Base-by-base conservation (phyloP, 2,329 filamentous ascomycete genomes). In the Alternaria sp. region DNA sequence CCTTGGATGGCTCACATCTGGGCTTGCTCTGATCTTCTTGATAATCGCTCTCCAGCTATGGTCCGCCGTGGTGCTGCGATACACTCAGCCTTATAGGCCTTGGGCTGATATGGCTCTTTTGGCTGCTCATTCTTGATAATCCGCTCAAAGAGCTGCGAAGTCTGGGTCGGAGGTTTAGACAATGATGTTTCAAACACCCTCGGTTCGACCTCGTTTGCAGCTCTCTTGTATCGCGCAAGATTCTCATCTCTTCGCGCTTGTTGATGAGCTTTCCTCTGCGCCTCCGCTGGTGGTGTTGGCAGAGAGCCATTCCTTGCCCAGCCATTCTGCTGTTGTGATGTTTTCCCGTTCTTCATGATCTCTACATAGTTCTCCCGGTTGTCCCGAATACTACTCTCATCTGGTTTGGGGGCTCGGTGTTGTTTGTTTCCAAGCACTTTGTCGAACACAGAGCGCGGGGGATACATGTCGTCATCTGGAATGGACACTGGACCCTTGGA, bases 211-310 rank as follows among this genome's bases (percentile, higher is more conserved):
- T 20, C 56, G 16, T 24, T 14, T 7, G 36, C 34, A 20, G 12
- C 16, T 26, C 18, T 54, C 14, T 53, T 54, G 20, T 49, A 11
- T n/a, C 26, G 52, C 7, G 53, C 28, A 5, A 51, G 24, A 9
- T 28, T 43, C 12, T 59, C 42, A 38, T 57, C 34, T 12, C 30
- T 51, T 14, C 44, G 30, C 18, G 16, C 26, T 54, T 69, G 57
- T 47, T 64, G 56, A 5, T 54, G 28, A 30, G 34, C 53, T 24
- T 55, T 56, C 43, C 43, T 64, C 47, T 66, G 66, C 8, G 56
- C 41, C n/a, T 69, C 69, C 18, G 57, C 60, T 28, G 69, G 69
- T 18, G 69, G 69, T 38, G 69, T 69, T 32, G 68, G 68, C 14
- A 72, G 58, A 54, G 68, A 59, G 42, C 65, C 54, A 42, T 54